Conservation (phyloP, 2,329 filamentous ascomycete genomes). For the Fusarium sp. region DNA sequence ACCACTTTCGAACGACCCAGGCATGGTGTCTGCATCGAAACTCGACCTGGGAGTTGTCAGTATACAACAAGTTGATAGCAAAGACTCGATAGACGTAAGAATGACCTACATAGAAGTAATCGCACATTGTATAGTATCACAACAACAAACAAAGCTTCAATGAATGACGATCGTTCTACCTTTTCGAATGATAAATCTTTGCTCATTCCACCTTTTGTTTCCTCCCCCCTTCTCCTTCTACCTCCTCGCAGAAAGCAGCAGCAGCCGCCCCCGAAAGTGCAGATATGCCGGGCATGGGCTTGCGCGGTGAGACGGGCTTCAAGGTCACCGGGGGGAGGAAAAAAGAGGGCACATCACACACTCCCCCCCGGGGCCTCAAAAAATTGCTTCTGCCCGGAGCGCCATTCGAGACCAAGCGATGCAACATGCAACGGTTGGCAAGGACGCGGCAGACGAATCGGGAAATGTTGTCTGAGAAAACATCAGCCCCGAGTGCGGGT, state of each 20-base stretch:
- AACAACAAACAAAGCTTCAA: neutral
- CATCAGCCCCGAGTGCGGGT: neutral
- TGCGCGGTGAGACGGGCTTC: constrained; percentile 23
- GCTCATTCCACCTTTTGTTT: constrained; percentile 8
- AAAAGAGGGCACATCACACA: constrained; percentile 2
- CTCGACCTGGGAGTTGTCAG: constrained; percentile 34
- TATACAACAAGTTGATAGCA: too few relatives aligned
- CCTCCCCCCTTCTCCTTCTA: neutral
- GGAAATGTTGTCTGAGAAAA: constrained; percentile 19
- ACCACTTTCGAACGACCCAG: constrained; percentile 43
- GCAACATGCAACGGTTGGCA: constrained; percentile 25
- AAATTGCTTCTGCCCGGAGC: constrained; percentile 39
- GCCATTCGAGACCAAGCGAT: constrained; percentile 31
- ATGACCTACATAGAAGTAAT: constrained; percentile 39
- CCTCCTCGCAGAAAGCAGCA: neutral
- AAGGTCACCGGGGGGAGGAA: constrained; percentile 19
- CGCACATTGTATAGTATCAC: constrained; percentile 33
- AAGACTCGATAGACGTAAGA: too few relatives aligned
- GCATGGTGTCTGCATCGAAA: constrained; percentile 41
- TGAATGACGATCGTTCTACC: constrained; percentile 8
- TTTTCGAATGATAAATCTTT: constrained; percentile 6
- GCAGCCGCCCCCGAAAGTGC: neutral
- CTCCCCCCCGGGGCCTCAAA: constrained; percentile 16
- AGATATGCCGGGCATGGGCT: constrained; percentile 6
- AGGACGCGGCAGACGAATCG: constrained; percentile 23